Evolutionary conservation across 495 filamentous ascomycete species (phyloP), one percentile per base, ranked within the genome.

Genomic region (Chaetomium cochliodes): DNA sequence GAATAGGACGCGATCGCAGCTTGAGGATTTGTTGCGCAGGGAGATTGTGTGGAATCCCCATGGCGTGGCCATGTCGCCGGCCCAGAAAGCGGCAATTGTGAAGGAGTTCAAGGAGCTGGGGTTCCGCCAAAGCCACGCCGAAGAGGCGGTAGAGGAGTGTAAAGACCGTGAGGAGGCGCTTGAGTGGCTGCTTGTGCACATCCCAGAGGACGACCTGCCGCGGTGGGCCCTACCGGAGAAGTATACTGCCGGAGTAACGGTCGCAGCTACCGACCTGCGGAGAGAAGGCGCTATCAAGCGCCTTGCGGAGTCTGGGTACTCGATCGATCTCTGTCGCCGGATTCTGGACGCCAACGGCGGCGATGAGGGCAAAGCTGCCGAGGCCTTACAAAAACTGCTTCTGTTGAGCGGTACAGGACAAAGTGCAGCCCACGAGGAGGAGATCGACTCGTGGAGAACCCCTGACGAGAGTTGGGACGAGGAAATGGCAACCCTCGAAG

Each of bases 171-270:
- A 98, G 73, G 96, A 98, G 74, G 85, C 91, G 15, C 79, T 98
- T 9, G 85, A 86, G 69, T 98, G 94, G 94, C 85, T 98, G 22
- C 81, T 98, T 23, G 90, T 98, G 37, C 93, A 98, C 76, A 90
- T 98, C 22, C 96, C 94, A 3, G 94, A 98, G 74, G 96, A 98
- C 73, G 94, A 98, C 73, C 77, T 97, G 2, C 94, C 94, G 0
- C 74, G 82, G 20, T 96, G 93, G 91, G 89, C 90, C 73, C 79
- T 98, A 26, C 96, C 96, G 4, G 93, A 94, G 76, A 87, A 85
- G 49, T 98, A 98, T 70, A 85, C 86, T 2, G 92, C 92, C 12
- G 94, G 94, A 18, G 86, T 98, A 55, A 90, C 86, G 52, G 87
- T 98, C 63, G 92, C 86, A 2, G 87, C 88, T 47, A 87, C 85